These are phyloP conservation scores for Leishmania arabica DNA, from an alignment of 208 protist genomes.

Conservation along the genomic window DNA sequence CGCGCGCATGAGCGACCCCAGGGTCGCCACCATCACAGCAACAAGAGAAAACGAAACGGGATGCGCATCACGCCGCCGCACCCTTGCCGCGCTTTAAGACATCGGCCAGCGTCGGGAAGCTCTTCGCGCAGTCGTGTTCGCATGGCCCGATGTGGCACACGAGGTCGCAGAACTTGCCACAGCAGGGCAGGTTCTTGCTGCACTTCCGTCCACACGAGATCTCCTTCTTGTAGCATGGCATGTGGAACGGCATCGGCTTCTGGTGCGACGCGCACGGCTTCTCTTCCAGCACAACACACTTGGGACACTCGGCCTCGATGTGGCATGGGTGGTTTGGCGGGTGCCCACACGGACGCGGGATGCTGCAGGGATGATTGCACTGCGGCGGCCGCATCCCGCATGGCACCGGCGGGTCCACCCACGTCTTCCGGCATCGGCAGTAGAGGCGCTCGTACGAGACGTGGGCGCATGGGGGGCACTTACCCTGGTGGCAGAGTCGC, in stretches of 20 bases:
- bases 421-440: constrained; percentile 85
- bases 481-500: constrained; percentile 83
- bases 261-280: constrained; percentile 85
- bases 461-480: constrained; percentile 72
- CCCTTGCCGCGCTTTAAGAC: constrained; percentile 18
- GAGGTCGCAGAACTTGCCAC: constrained; percentile 63
- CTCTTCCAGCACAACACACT: constrained; percentile 80
- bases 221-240: constrained; percentile 61
- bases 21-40: background rate
- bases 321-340: constrained; percentile 85
- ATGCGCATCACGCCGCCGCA: background rate
- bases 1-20: background rate
- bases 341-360: constrained; percentile 87
- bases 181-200: constrained; percentile 76
- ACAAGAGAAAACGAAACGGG: background rate
- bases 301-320: constrained; percentile 63
- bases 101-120: constrained; percentile 44
- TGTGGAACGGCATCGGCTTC: constrained; percentile 63
- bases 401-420: constrained; percentile 88
- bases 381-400: constrained; percentile 86
- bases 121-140: constrained; percentile 57
- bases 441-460: constrained; percentile 81
- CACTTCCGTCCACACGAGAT: constrained; percentile 81
- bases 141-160: constrained; percentile 81
- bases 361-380: constrained; percentile 78